Evolutionary conservation across 306 rosid genomes (phyloP), one percentile per base, ranked within the genome.

Genomic region (Crataegus laevigata): DNA sequence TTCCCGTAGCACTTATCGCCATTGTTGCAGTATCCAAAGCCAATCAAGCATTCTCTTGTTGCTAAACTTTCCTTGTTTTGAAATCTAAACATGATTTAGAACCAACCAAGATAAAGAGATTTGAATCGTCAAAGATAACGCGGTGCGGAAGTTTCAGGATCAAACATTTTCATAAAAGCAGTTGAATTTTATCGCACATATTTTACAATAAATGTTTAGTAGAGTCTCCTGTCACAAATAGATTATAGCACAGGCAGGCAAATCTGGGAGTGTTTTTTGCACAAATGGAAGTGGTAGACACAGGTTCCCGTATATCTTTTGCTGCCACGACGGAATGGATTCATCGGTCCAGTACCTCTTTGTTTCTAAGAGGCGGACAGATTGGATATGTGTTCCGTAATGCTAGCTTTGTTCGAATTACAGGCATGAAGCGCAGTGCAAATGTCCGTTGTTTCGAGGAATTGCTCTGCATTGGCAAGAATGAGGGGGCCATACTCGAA

Each of bases 381-480:
- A 71, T 6, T 25, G 66, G 32, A 26, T 30, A 18, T 47, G 52
- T 4, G 52, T 14, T 47, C 52, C 52, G 17, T 4, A 47, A 47
- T 14, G 28, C 65, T 42, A 24, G n/a, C 59, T 24, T 28, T 34
- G 22, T 77, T 38, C 8, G 75, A 76, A 60, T 83, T 81, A 82
- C 96, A 94, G 59, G 97, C 96, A 73, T 89, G 96, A 57, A 92
- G 74, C 17, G 78, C 77, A 15, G 73, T 82, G 92, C 99, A 92
- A 77, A 94, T 68, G 74, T 94, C 93, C 38, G 82, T 79, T 13
- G 73, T 77, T 77, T 90, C 96, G 8, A 94, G 86, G 80, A 87
- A 81, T 83, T 90, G 89, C 89, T 90, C 91, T 30, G 96, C 90
- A 80, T 90, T 89, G 52, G 79, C 68, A 47, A 90, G 78, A 58